Conservation (phyloP, 768 basidiomycete species). For the Mycena epipterygia region DNA sequence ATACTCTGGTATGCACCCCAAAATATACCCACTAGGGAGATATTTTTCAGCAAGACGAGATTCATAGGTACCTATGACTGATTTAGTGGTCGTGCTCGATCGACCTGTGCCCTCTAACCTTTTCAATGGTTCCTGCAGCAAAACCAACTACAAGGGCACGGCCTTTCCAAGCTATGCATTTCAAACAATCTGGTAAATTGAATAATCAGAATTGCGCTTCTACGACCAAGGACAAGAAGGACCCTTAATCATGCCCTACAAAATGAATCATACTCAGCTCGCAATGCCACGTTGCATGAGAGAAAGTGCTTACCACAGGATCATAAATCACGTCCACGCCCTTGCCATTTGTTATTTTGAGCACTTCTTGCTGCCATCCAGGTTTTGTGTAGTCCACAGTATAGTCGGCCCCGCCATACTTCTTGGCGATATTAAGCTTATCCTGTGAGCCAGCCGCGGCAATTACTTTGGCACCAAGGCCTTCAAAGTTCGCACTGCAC, state of each 20-base stretch:
- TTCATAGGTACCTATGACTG: constrained; percentile 85
- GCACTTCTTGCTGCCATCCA: constrained; percentile 92
- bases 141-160: constrained; percentile 95
- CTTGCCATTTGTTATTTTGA: constrained; percentile 84
- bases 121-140: constrained; percentile 87
- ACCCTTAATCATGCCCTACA: constrained; percentile 35
- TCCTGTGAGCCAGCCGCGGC: constrained; percentile 87
- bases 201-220: neutral
- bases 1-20: constrained; percentile 28
- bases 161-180: constrained; percentile 96
- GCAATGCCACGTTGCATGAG: neutral
- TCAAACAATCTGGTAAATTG: constrained; percentile 74
- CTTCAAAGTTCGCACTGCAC: constrained; percentile 54
- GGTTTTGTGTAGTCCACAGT: constrained; percentile 82
- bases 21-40: constrained; percentile 80
- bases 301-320: constrained; percentile 68
- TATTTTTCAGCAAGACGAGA: constrained; percentile 86
- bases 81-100: constrained; percentile 1
- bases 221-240: neutral
- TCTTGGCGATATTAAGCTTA: constrained; percentile 86
- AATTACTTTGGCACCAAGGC: constrained; percentile 93
- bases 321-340: constrained; percentile 93
- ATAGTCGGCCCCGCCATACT: constrained; percentile 86
- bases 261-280: neutral
- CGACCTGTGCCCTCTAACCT: constrained; percentile 58